Evolutionary conservation across 768 basidiomycete species (phyloP).

Genomic region (Hygrocybe coccinea): DNA sequence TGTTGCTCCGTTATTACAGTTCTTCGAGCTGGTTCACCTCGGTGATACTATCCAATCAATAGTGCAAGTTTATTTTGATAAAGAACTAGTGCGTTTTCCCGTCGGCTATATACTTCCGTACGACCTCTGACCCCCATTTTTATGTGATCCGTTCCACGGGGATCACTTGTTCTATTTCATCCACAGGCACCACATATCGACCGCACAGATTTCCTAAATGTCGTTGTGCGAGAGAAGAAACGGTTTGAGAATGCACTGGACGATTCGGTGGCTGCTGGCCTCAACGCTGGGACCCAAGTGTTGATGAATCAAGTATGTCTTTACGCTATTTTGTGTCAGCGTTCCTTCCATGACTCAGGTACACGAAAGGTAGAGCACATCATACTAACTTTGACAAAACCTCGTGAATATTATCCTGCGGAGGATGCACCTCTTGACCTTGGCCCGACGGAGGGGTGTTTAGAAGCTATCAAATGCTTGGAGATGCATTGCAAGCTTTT

Average conservation of each 20-base stretch:
- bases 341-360: background rate
- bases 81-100: constrained; percentile 68
- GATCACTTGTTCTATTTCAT: background rate
- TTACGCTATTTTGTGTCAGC: background rate
- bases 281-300: constrained; percentile 94
- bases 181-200: constrained; percentile 80
- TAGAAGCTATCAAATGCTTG: constrained; percentile 84
- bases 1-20: constrained; percentile 91
- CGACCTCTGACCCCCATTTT: too few species aligned
- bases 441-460: constrained; percentile 80
- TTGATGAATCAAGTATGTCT: constrained; percentile 82
- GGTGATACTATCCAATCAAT: constrained; percentile 97
- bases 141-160: background rate
- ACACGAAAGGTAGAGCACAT: constrained; percentile 85
- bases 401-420: constrained; percentile 86
- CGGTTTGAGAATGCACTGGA: constrained; percentile 88
- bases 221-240: constrained; percentile 94
- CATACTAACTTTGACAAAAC: constrained; percentile 73
- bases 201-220: constrained; percentile 87
- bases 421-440: constrained; percentile 78
- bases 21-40: constrained; percentile 95
- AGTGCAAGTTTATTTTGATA: constrained; percentile 97
- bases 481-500: constrained; percentile 88
- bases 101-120: too few species aligned
- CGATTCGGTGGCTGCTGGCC: constrained; percentile 86